Evolutionary conservation across 192 early-diverging fungal species (phyloP).

Genomic region (Chytriomyces hyalinus): DNA sequence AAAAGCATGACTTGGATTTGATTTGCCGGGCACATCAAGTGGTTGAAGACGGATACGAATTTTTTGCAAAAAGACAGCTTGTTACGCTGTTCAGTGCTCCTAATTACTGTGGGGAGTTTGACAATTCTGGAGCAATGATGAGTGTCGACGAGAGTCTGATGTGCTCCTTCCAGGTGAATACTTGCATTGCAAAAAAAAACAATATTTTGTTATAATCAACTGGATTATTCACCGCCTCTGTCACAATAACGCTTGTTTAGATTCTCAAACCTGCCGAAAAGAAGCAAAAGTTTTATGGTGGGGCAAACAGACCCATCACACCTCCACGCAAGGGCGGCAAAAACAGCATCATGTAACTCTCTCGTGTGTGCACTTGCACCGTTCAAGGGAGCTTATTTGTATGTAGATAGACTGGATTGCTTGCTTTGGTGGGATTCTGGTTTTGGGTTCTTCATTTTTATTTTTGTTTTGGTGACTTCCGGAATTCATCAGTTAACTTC

Average conservation of each 20-base stretch:
- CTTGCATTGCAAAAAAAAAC: too few species aligned
- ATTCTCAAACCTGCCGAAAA: conserved; percentile 97
- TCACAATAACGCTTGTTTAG: conserved; percentile 45
- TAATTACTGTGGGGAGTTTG: conserved; percentile 90
- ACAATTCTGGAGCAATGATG: conserved; percentile 75
- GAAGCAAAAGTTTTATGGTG: conserved; percentile 84
- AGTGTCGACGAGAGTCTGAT: conserved; percentile 72
- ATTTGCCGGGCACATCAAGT: conserved; percentile 99
- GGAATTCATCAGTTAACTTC: too few species aligned
- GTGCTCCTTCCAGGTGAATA: conserved; percentile 64
- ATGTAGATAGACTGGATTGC: conserved; percentile 1
- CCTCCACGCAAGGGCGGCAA: conserved; percentile 65
- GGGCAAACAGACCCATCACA: conserved; percentile 71
- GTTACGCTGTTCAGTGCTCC: conserved; percentile 96
- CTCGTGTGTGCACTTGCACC: background rate
- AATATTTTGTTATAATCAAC: conserved; percentile 2
- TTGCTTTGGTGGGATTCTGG: too few species aligned
- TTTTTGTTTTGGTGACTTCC: too few species aligned
- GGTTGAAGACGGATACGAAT: conserved; percentile 98
- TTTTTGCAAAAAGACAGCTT: conserved; percentile 95
- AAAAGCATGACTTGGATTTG: conserved; percentile 96
- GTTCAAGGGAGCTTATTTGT: background rate
- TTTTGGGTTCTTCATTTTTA: too few species aligned
- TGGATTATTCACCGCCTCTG: background rate
- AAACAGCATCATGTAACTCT: conserved; percentile 32